Evolutionary conservation across 805 yeast species (phyloP).

Genomic region (Lachancea nothofagi): DNA sequence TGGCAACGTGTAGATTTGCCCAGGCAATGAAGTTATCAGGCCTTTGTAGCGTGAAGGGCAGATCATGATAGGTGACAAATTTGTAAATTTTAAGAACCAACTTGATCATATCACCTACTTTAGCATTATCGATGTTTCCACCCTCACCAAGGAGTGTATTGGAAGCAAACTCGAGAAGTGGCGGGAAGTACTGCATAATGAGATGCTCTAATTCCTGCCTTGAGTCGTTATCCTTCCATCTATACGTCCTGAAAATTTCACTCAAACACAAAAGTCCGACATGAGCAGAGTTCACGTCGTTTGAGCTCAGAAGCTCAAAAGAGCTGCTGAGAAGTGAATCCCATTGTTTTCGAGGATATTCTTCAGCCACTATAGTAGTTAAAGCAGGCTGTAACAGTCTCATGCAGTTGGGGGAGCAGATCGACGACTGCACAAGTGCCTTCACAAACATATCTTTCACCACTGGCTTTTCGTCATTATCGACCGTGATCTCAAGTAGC

Average conservation of each 20-base stretch:
- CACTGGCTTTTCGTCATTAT: constrained; percentile 65
- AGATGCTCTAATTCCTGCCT: constrained; percentile 51
- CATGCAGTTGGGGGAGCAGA: constrained; percentile 36
- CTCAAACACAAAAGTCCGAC: constrained; percentile 67
- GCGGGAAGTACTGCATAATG: constrained; percentile 56
- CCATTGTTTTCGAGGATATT: constrained; percentile 48
- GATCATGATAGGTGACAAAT: constrained; percentile 63
- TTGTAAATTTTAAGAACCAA: constrained; percentile 71
- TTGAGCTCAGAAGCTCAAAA: constrained; percentile 39
- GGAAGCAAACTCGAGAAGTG: constrained; percentile 60
- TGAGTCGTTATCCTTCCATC: constrained; percentile 61
- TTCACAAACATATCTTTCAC: constrained; percentile 65
- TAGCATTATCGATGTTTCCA: constrained; percentile 28
- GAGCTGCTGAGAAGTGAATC: constrained; percentile 45
- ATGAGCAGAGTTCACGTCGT: constrained; percentile 42
- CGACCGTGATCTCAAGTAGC: constrained; percentile 37
- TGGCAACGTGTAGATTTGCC: constrained; percentile 70
- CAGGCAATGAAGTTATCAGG: constrained; percentile 52
- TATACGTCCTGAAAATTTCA: constrained; percentile 62
- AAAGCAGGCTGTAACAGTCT: constrained; percentile 48
- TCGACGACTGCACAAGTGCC: constrained; percentile 48
- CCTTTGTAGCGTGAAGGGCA: constrained; percentile 61
- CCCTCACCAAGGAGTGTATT: constrained; percentile 38
- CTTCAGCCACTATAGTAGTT: constrained; percentile 44
- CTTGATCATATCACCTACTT: constrained; percentile 67